Evolutionary conservation across 2,329 filamentous ascomycete species (phyloP).

Genomic region (Fusarium zealandicum): DNA sequence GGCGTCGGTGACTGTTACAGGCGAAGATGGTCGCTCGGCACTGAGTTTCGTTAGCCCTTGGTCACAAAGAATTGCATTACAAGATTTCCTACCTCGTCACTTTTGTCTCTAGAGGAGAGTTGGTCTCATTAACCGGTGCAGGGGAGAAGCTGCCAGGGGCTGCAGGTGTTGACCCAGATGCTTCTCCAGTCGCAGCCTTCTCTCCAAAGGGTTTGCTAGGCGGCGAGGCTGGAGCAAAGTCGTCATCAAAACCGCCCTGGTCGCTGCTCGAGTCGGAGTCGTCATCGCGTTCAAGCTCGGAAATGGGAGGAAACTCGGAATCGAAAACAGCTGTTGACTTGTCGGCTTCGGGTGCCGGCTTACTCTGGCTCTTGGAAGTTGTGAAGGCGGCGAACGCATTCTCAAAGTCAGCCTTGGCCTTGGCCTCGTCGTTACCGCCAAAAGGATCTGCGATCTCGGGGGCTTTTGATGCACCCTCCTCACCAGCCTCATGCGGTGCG

Average conservation of each 20-base stretch:
- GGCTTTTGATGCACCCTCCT: conserved; percentile 33
- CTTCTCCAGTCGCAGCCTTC: conserved; percentile 29
- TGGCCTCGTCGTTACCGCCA: conserved; percentile 59
- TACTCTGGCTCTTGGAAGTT: conserved; percentile 58
- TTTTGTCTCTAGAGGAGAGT: conserved; percentile 30
- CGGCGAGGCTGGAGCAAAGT: conserved; percentile 76
- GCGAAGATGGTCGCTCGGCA: conserved; percentile 43
- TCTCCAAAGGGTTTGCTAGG: conserved; percentile 43
- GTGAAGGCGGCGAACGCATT: conserved; percentile 82
- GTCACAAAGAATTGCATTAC: neutral
- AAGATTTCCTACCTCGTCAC: conserved; percentile 38
- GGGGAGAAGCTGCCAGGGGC: conserved; percentile 23
- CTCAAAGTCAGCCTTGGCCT: conserved; percentile 83
- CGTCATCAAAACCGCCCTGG: conserved; percentile 88
- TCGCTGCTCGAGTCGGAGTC: conserved; percentile 84
- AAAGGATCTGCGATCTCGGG: conserved; percentile 58
- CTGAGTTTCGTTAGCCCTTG: conserved; percentile 30
- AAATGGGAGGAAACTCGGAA: conserved; percentile 91
- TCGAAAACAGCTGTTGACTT: conserved; percentile 64
- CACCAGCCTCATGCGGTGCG: conserved; percentile 21
- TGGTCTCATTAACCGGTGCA: conserved; percentile 38
- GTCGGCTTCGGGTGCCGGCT: conserved; percentile 49
- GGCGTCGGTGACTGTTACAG: conserved; percentile 42
- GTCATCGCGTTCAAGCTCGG: conserved; percentile 77
- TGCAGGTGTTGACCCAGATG: conserved; percentile 12